These are phyloP conservation scores for Bruguiera parviflora DNA, from an alignment of 345 rosid genomes.

Conservation along the genomic window DNA sequence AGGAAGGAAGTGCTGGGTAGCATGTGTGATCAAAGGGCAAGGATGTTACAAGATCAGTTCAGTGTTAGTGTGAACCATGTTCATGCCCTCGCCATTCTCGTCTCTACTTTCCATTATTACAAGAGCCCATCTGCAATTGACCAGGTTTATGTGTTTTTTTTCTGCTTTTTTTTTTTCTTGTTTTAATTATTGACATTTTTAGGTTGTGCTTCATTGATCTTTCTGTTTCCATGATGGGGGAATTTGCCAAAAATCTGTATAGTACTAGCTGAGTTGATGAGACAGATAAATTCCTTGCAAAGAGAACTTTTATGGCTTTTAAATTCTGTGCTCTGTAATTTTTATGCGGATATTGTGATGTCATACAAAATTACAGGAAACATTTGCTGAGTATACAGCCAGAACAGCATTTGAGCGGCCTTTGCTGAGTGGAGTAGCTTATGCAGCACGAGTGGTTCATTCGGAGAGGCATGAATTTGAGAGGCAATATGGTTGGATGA, in stretches of 20 bases:
- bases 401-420: slow-evolving; percentile 97
- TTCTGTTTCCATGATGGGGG: background rate
- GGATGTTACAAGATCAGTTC: slow-evolving; percentile 97
- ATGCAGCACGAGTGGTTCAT: slow-evolving; percentile 69
- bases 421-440: slow-evolving; percentile 87
- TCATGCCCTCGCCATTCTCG: slow-evolving; percentile 94
- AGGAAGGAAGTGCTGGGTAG: slow-evolving; percentile 71
- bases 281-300: background rate
- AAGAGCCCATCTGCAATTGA: slow-evolving; percentile 94
- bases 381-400: slow-evolving; percentile 94
- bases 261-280: background rate
- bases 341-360: background rate
- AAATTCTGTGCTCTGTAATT: background rate
- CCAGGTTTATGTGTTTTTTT: slow-evolving; percentile 55
- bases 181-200: background rate
- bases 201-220: slow-evolving; percentile 5
- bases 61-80: slow-evolving; percentile 98
- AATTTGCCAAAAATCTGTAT: background rate
- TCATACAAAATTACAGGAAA: slow-evolving; percentile 52
- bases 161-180: background rate
- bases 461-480: slow-evolving; percentile 78
- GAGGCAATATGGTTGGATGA: slow-evolving; percentile 76
- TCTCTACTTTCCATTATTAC: slow-evolving; percentile 92
- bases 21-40: slow-evolving; percentile 96
- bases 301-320: background rate